Base-by-base conservation (phyloP, 2,329 filamentous ascomycete species). In the Emmonsia crescens region DNA sequence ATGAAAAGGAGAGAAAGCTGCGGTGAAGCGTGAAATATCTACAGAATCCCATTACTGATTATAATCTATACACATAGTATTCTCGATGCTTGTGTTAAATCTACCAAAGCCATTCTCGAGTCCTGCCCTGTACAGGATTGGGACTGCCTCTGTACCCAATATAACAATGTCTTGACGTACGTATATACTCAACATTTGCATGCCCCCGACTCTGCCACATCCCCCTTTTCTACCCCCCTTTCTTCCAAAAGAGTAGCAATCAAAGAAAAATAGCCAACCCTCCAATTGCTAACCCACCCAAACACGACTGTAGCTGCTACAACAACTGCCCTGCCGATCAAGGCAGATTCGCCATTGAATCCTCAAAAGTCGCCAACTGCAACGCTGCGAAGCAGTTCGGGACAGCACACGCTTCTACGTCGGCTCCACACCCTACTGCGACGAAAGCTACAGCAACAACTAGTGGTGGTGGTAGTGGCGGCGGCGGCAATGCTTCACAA, bases 301-400 rank as follows among this genome's bases (percentile, higher is more conserved):
- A 61, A 65, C 64, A 64, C 33, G 3, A 27, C 9, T 16, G 62
- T 62, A 80, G 79, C 38, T 87, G 85, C 80, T 86, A 85, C 76
- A 81, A 82, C 77, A 84, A 85, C 77, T 87, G 85, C 76, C 83
- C 84, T 59, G 72, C 76, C 65, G 77, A 80, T 67, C 64, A 75
- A 19, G 72, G 71, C 57, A 67, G 69, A 46, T 68, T 69, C 61
- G 68, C 69, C 38, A 73, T 71, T 38, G 61, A 75, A 66, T 68
- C 74, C 66, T 63, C 72, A 63, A 63, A 67, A 49, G 60, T 70
- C 21, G 67, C 73, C 31, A 76, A 75, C 70, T 80, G 78, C 67
- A 69, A 71, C 58, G 78, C 78, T 36, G 77, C 77, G 19, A 29
- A 29, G 9, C 29, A 31, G 2, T 44, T 31, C 19, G 16, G 40